phyloP scores from a whole-genome alignment of 2,329 filamentous ascomycete genomes.

The Cladosporium sp. region DNA sequence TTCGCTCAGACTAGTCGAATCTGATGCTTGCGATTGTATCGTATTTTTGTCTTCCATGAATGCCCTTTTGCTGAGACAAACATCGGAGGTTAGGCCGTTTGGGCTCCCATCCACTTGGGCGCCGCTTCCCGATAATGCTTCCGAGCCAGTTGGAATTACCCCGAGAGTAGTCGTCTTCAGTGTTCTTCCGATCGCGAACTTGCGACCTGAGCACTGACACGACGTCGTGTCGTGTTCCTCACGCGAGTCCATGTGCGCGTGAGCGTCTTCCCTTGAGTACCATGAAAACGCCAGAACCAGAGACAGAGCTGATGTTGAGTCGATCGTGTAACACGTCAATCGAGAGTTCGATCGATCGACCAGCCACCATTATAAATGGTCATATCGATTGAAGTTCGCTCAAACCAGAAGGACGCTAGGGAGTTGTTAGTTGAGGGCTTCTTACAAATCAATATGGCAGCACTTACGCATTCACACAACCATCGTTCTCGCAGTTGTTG shows the following conservation, averaged over 20 bases:
- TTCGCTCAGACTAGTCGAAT: conserved; percentile 12
- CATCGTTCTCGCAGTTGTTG: conserved; percentile 63
- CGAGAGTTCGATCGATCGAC: background rate
- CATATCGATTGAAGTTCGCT: background rate
- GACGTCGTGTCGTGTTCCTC: conserved; percentile 1
- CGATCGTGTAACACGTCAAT: background rate
- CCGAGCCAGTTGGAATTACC: conserved; percentile 13
- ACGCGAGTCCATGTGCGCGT: conserved; percentile 9
- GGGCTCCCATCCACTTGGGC: background rate
- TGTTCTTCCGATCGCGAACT: background rate
- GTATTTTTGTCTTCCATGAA: background rate
- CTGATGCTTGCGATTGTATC: background rate
- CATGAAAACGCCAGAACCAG: conserved; percentile 15
- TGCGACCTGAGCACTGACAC: conserved; percentile 12
- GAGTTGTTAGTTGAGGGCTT: background rate
- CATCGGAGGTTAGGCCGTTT: conserved; percentile 12
- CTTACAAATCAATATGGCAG: background rate
- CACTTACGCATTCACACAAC: conserved; percentile 50
- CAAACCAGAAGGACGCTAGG: conserved; percentile 22
- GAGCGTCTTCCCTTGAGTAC: background rate
- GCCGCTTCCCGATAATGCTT: conserved; percentile 16
- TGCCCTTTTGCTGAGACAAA: background rate
- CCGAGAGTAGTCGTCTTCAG: background rate
- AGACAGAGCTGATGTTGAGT: conserved; percentile 4
- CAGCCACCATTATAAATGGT: background rate